A percentile compares a stretch with the other conserved stretches of the same genome.
Conservation (phyloP, 805 yeast genomes). For the Monosporozyma solicola region DNA sequence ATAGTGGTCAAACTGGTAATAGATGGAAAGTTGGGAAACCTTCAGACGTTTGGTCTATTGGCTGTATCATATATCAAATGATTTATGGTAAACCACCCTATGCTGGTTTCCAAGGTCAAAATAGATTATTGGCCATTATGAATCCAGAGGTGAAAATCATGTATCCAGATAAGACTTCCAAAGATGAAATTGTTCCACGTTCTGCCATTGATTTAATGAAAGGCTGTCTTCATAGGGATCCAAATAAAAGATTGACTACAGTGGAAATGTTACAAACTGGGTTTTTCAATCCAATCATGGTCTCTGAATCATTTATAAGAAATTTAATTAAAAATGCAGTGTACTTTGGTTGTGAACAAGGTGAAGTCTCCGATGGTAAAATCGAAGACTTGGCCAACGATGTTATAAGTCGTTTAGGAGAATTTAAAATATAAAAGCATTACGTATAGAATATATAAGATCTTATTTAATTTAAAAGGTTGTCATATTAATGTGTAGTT, state of each 20-base stretch:
- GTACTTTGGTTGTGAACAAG: constrained; percentile 51
- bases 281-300: constrained; percentile 67
- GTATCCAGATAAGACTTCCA: constrained; percentile 56
- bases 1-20: constrained; percentile 9
- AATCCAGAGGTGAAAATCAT: constrained; percentile 67
- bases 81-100: constrained; percentile 90
- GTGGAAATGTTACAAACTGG: constrained; percentile 51
- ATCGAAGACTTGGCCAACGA: constrained; percentile 43
- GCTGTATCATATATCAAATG: constrained; percentile 93
- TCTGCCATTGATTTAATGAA: constrained; percentile 64
- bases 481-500: neutral
- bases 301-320: constrained; percentile 54
- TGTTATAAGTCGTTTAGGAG: constrained; percentile 44
- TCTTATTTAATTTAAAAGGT: neutral
- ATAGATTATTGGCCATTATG: constrained; percentile 74
- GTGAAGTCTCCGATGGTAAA: constrained; percentile 35
- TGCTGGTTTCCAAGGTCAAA: constrained; percentile 66
- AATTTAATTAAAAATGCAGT: constrained; percentile 73
- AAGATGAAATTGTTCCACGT: constrained; percentile 51
- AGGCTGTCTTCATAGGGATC: constrained; percentile 64
- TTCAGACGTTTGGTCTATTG: constrained; percentile 97
- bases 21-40: constrained; percentile 83
- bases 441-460: neutral
- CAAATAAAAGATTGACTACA: constrained; percentile 55
- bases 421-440: constrained; percentile 17